Evolutionary conservation across 768 basidiomycete species (phyloP).

Genomic region (Suillus spraguei): DNA sequence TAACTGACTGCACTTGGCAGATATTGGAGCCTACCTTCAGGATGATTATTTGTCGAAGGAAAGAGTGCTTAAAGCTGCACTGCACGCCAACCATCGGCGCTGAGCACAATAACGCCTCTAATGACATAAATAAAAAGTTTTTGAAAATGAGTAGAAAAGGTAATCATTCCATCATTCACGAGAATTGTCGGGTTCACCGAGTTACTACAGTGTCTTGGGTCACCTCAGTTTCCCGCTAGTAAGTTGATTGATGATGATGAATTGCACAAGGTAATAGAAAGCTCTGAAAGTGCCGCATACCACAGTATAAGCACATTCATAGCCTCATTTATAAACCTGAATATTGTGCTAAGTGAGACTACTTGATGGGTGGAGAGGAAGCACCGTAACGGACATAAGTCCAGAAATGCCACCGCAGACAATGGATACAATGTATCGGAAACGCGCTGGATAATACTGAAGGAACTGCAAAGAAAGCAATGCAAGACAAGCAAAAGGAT

Average conservation of each 20-base stretch:
- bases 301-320: background rate
- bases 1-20: background rate
- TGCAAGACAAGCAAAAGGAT: constrained; percentile 22
- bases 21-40: background rate
- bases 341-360: constrained; percentile 3
- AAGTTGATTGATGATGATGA: background rate
- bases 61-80: background rate
- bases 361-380: constrained; percentile 1
- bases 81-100: background rate
- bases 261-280: constrained; percentile 4
- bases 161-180: background rate
- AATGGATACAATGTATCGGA: constrained; percentile 8
- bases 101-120: background rate
- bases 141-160: background rate
- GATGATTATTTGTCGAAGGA: background rate
- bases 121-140: background rate
- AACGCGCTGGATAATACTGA: constrained; percentile 6
- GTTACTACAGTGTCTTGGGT: background rate
- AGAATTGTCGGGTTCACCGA: background rate
- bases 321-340: constrained; percentile 4
- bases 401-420: background rate
- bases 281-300: background rate
- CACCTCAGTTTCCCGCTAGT: background rate
- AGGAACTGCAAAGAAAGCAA: constrained; percentile 14
- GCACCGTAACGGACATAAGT: background rate